phyloP scores from a whole-genome alignment of 495 filamentous ascomycete genomes.

The Xylona heveae region DNA sequence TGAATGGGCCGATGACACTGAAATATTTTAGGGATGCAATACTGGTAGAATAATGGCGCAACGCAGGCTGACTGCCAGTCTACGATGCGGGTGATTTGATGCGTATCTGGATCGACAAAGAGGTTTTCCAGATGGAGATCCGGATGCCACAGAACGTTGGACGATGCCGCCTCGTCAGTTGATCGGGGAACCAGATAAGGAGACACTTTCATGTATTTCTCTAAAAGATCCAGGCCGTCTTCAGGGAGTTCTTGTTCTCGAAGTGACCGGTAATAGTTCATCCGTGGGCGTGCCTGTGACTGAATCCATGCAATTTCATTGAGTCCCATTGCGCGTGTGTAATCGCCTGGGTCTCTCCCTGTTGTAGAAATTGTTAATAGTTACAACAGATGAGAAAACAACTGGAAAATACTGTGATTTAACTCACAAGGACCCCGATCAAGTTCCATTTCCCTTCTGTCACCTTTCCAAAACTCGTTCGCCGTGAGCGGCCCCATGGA shows the following conservation, averaged over 20 bases:
- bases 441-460: conserved; percentile 11
- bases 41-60: conserved; percentile 8
- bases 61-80: conserved; percentile 13
- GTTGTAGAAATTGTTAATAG: no score
- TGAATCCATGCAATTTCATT: conserved; percentile 16
- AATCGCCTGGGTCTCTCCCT: conserved; percentile 12
- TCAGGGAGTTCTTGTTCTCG: conserved; percentile 6
- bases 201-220: conserved; percentile 6
- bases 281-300: conserved; percentile 9
- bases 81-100: conserved; percentile 13
- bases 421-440: conserved; percentile 17
- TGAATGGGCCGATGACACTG: conserved; percentile 11
- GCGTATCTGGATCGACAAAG: conserved; percentile 14
- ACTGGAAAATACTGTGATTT: conserved; percentile 2
- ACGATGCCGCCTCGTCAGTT: conserved; percentile 4
- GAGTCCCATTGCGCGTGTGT: conserved; percentile 11
- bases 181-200: conserved; percentile 6
- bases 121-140: conserved; percentile 18
- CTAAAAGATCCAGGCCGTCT: conserved; percentile 7
- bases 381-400: conserved; percentile 4
- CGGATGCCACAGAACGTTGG: conserved; percentile 12
- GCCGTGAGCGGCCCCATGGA: conserved; percentile 6
- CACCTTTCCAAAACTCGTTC: conserved; percentile 10
- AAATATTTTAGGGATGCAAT: conserved; percentile 15
- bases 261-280: conserved; percentile 13